phyloP scores from a whole-genome alignment of 371 early-diverging fungal species.

The Apophysomyces trapeziformis region DNA sequence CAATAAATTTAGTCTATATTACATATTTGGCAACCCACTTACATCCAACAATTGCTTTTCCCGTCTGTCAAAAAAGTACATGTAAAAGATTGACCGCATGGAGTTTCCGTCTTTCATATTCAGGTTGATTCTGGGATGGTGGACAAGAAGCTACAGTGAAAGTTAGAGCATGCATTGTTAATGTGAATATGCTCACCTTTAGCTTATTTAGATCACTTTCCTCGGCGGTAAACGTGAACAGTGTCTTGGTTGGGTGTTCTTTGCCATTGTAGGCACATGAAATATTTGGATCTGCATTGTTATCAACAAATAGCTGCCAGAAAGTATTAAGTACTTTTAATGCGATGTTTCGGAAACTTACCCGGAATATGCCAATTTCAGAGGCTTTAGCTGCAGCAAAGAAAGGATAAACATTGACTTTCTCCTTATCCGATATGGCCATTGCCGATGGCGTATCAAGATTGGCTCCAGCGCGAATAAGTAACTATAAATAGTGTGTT shows the following conservation, averaged over 20 bases:
- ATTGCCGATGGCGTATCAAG: constrained; percentile 17
- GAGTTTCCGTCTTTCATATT: constrained; percentile 33
- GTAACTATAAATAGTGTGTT: constrained; percentile 8
- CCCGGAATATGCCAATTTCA: not conserved
- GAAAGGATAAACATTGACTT: not conserved
- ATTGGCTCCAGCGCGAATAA: constrained; percentile 39
- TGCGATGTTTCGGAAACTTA: not conserved
- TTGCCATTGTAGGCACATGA: not conserved
- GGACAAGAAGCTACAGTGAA: constrained; percentile 35
- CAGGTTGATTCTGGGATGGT: constrained; percentile 37
- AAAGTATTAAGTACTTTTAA: not conserved
- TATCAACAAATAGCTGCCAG: not conserved
- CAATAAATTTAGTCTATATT: not conserved
- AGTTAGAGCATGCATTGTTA: not conserved
- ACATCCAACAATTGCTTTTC: not conserved
- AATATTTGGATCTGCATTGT: not conserved
- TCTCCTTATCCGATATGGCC: not conserved
- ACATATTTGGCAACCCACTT: not conserved
- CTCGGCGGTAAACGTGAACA: not conserved
- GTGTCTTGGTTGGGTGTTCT: not conserved
- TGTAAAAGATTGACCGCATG: constrained; percentile 49
- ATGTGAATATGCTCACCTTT: constrained; percentile 21
- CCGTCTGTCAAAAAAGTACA: constrained; percentile 31
- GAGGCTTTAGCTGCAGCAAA: not conserved
- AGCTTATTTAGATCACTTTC: not conserved